Conservation (phyloP, 2,329 filamentous ascomycete species). For the Cladophialophora exuberans region DNA sequence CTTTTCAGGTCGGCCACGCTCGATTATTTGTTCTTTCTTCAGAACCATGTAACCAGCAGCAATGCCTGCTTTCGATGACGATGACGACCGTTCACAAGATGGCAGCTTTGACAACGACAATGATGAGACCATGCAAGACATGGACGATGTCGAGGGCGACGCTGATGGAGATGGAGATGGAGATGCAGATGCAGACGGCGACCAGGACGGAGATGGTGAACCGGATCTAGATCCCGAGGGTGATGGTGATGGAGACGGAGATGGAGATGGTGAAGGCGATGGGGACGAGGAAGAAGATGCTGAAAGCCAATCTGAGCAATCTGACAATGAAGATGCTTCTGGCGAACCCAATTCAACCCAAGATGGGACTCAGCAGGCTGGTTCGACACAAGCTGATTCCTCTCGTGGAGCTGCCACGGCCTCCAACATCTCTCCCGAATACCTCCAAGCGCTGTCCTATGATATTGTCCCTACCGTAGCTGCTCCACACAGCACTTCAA, state of each 20-base stretch:
- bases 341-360: conserved; percentile 44
- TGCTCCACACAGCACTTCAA: conserved; percentile 90
- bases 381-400: conserved; percentile 34
- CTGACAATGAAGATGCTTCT: conserved; percentile 47
- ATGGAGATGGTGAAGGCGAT: conserved; percentile 52
- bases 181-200: conserved; percentile 47
- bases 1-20: too few species aligned
- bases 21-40: too few species aligned
- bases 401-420: conserved; percentile 24
- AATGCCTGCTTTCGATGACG: conserved; percentile 41
- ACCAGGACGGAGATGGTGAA: conserved; percentile 43
- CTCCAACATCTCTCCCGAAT: conserved; percentile 71
- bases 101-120: conserved; percentile 54
- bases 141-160: conserved; percentile 43
- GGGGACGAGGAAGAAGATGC: conserved; percentile 54
- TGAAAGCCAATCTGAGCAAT: conserved; percentile 36
- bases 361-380: conserved; percentile 38
- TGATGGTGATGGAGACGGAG: conserved; percentile 50
- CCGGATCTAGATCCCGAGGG: conserved; percentile 41
- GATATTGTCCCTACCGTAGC: conserved; percentile 98
- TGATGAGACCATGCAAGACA: conserved; percentile 50
- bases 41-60: conserved; percentile 9
- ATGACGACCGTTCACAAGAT: conserved; percentile 49
- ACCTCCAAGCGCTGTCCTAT: conserved; percentile 78
- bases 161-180: conserved; percentile 51